phyloP scores from a whole-genome alignment of 345 rosid genomes.

The Eucalyptus regnans region DNA sequence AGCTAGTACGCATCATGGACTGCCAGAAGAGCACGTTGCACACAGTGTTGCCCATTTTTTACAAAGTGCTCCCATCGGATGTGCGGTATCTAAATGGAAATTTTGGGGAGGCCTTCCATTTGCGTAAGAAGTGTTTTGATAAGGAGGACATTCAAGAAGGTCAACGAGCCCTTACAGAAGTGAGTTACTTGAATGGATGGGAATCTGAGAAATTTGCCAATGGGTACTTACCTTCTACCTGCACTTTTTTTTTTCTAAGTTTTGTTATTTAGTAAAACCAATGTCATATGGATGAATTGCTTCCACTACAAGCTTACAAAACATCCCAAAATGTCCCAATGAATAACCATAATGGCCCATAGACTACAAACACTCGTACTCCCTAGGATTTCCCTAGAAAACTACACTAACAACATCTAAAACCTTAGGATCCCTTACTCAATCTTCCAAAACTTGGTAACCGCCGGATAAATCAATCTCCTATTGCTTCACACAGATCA shows the following conservation, averaged over 20 bases:
- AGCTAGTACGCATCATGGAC: not conserved
- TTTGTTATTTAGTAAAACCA: too few species aligned
- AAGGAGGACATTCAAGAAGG: not conserved
- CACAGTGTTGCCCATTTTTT: not conserved
- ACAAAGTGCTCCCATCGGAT: not conserved
- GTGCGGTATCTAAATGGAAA: not conserved
- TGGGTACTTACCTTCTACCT: not conserved
- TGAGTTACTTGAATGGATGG: not conserved
- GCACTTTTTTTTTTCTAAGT: fast-evolving
- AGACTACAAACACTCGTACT: fast-evolving
- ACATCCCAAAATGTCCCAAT: not conserved
- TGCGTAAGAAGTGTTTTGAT: fast-evolving
- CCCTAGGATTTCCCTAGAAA: not conserved
- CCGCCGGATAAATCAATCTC: too few species aligned
- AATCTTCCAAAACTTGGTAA: too few species aligned
- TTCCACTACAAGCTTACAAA: not conserved
- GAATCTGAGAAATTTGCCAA: not conserved
- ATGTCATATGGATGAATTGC: not conserved
- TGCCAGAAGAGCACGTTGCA: fast-evolving
- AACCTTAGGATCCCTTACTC: not conserved
- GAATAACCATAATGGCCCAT: not conserved
- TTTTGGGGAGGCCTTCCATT: not conserved
- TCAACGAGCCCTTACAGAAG: not conserved
- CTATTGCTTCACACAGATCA: too few species aligned
- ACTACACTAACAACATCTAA: not conserved